Base-by-base conservation (phyloP, 495 filamentous ascomycete genomes). In the Geoglossum glabrum region DNA sequence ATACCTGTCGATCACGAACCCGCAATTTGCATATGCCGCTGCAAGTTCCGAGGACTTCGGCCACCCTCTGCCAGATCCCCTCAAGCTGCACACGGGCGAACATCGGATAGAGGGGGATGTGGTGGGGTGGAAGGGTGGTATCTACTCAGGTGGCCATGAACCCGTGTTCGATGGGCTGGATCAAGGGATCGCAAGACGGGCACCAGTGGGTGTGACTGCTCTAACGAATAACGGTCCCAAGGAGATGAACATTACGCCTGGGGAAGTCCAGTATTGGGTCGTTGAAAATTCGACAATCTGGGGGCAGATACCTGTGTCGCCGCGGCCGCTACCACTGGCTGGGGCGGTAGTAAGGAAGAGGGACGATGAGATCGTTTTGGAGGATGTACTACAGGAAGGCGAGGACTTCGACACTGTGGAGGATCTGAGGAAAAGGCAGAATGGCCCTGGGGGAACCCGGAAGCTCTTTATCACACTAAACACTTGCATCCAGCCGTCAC, bases 401-500 rank as follows among this genome's bases (percentile, higher is more conserved):
- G 30, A 58, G n/a, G 6, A 26, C 26, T 61, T 61, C 21, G 56
- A 60, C 34, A 34, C 9, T 23, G 15, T 31, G 26, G 55, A 60
- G n/a, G 40, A 45, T 38, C 51, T 46, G 60, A 28, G 11, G 56
- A 9, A 57, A 19, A 50, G 17, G 51, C 55, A 56, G 25, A 70
- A 71, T 61, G 65, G 70, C 30, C 59, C 63, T 34, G 47, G 61
- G 11, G 31, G 30, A 19, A 57, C 71, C 6, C 74, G 70, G 19
- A 79, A 71, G 0, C 70, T 95, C 7, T 94, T 82, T 62, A 74
- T 96, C 52, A 85, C 87, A 3, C 76, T 90, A 34, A 93, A 84
- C 58, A 84, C 86, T 8, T 96, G 90, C 68, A 61, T 74, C 17
- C 86, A 88, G 62, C 90, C 90, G 0, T 63, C 57, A 55, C 64